Evolutionary conservation across 148 eudicot species (phyloP).

Genomic region (Chenopodium berlandieri): DNA sequence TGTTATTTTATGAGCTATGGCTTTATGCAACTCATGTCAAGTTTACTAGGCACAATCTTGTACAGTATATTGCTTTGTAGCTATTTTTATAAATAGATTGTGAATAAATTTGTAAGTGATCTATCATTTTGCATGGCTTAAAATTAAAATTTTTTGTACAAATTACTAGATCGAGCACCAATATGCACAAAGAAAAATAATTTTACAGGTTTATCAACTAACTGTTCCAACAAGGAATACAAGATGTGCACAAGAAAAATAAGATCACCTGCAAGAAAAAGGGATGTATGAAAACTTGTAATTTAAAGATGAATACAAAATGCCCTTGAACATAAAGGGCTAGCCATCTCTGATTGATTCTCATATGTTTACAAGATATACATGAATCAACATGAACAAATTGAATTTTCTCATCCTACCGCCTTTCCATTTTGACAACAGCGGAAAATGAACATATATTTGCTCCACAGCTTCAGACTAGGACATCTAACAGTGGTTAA

Average conservation of each 20-base stretch:
- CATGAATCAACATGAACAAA: constrained; percentile 11
- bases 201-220: too few species aligned
- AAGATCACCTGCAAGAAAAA: too few species aligned
- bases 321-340: background rate
- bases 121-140: too few species aligned
- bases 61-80: background rate
- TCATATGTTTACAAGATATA: constrained; percentile 20
- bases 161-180: too few species aligned
- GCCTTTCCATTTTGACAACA: background rate
- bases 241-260: too few species aligned
- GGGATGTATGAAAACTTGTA: background rate
- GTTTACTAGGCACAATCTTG: background rate
- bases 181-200: too few species aligned
- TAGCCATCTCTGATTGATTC: background rate
- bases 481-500: constrained; percentile 6
- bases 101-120: too few species aligned
- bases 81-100: background rate
- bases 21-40: background rate
- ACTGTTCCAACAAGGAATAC: too few species aligned
- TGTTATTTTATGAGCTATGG: background rate
- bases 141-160: too few species aligned
- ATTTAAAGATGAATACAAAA: background rate
- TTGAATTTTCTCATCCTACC: background rate
- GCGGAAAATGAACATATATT: background rate
- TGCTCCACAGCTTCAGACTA: background rate